Conservation (phyloP, 2,329 filamentous ascomycete genomes). For the Cercospora beticola region DNA sequence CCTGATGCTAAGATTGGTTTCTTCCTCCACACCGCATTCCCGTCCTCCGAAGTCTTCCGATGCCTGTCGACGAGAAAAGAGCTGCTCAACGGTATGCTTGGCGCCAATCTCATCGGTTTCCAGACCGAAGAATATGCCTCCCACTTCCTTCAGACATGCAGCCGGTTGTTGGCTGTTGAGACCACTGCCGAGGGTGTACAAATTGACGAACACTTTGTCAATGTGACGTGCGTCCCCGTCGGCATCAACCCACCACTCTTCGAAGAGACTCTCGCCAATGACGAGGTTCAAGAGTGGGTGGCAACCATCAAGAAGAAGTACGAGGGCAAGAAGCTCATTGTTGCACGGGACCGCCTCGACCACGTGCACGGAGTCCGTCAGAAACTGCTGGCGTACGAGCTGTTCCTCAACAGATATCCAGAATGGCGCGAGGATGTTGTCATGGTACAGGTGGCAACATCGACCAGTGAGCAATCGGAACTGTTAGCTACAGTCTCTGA, state of each 20-base stretch:
- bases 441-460: conserved; percentile 89
- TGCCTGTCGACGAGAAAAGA: conserved; percentile 85
- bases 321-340: conserved; percentile 83
- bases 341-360: conserved; percentile 91
- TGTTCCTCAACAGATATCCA: conserved; percentile 92
- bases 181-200: conserved; percentile 85
- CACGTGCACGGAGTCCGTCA: conserved; percentile 88
- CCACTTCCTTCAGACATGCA: conserved; percentile 95
- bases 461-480: conserved; percentile 82
- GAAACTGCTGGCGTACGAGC: conserved; percentile 86
- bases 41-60: conserved; percentile 92
- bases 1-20: conserved; percentile 95
- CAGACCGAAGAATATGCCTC: conserved; percentile 91
- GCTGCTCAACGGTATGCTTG: conserved; percentile 86
- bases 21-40: conserved; percentile 92
- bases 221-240: conserved; percentile 81
- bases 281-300: conserved; percentile 76
- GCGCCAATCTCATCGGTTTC: conserved; percentile 88
- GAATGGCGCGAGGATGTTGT: conserved; percentile 85
- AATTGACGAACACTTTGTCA: conserved; percentile 88
- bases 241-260: conserved; percentile 84
- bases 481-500: conserved; percentile 86
- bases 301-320: conserved; percentile 79
- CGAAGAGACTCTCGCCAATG: conserved; percentile 55
- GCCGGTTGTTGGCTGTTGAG: conserved; percentile 84